Base-by-base conservation (phyloP, 805 yeast genomes). In the Wickerhamiella siamensis region DNA sequence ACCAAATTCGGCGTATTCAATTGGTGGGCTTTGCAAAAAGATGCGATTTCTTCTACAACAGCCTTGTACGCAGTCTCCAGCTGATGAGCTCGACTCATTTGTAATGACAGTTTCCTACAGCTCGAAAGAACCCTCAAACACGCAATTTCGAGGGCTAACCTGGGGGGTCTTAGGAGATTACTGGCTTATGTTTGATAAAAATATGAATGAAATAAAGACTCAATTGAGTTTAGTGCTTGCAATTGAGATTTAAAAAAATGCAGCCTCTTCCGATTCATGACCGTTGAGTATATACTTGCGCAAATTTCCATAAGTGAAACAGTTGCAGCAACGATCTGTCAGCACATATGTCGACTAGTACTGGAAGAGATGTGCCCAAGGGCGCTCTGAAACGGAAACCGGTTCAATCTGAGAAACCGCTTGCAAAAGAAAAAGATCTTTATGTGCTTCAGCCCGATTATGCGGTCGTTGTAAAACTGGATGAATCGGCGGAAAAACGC, bases 1-100 rank as follows among this genome's bases (percentile, higher is more conserved):
- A 88, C 79, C 4, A 88, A 64, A 9, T 40, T 48, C 12, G 57
- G 57, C 24, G 14, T 24, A 27, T 65, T 49, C 0, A 71, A 72
- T 48, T 45, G 37, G 32, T 36, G 9, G 16, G 45, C 37, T 8
- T 41, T 31, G 37, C 53, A 45, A 12, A 47, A 35, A 18, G 21
- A 31, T 4, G 42, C 19, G 27, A 53, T 47, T 33, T 51, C 54
- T 20, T 52, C 56, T 5, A 48, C 45, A 4, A 53, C 54, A 5
- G 54, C 54, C 29, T 36, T 38, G 43, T 53, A 53, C n/a, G 56
- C 56, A 20, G 44, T 44, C 39, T 53, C 56, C 10, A 56, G 45
- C 41, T 51, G 52, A 5, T 40, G 38, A 29, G 41, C 42, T 9
- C 55, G 42, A 16, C 47, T 44, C 53, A 50, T 50, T 24, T 24